These are phyloP conservation scores for Chlorella sorokiniana DNA, from an alignment of 139 green algal genomes.

Conservation along the genomic window DNA sequence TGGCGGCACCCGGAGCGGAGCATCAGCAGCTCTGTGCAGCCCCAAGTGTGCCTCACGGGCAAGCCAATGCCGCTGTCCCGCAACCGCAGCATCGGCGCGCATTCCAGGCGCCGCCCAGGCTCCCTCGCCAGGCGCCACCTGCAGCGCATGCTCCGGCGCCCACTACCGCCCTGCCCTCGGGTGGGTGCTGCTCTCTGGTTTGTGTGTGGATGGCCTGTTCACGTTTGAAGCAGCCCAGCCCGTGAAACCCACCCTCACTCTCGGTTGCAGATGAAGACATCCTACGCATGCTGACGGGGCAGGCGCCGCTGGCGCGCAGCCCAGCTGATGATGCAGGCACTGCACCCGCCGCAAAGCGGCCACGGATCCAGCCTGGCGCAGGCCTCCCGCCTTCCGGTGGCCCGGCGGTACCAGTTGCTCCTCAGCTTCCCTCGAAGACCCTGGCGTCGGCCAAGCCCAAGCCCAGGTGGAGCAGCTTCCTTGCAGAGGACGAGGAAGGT, in stretches of 20 bases:
- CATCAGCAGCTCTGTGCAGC: background rate
- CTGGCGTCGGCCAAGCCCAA: background rate
- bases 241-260: background rate
- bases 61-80: background rate
- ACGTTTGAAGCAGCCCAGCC: background rate
- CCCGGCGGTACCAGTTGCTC: background rate
- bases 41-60: background rate
- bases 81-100: background rate
- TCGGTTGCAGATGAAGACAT: slow-evolving; percentile 21
- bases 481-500: background rate
- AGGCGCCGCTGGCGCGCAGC: background rate
- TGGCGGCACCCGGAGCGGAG: background rate
- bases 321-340: background rate
- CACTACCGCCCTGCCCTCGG: background rate
- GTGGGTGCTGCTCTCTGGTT: background rate
- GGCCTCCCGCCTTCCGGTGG: background rate
- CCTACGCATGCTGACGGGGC: background rate
- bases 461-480: slow-evolving; percentile 7
- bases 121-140: background rate
- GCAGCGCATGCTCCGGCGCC: background rate
- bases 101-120: background rate
- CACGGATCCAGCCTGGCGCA: background rate
- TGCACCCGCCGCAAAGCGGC: background rate
- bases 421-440: background rate
- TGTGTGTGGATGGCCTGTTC: background rate